Conservation (phyloP, 371 early-diverging fungal genomes). For the Lichtheimia corymbifera region DNA sequence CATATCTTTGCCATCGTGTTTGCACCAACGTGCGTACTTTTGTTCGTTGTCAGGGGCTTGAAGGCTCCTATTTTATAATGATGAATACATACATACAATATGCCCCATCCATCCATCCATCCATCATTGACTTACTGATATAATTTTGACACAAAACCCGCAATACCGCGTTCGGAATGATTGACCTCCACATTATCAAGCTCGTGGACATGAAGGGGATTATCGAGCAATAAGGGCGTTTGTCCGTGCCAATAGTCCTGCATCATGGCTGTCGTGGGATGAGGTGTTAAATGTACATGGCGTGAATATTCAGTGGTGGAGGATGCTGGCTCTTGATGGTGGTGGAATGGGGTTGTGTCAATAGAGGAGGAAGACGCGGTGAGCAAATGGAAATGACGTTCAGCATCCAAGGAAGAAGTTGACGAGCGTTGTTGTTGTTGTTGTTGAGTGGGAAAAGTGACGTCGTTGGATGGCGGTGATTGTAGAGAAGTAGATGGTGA, state of each 20-base stretch:
- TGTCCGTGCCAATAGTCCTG: constrained; percentile 19
- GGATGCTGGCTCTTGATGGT: too few species aligned
- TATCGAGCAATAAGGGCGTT: constrained; percentile 8
- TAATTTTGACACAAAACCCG: constrained; percentile 51
- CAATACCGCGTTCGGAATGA: constrained; percentile 44
- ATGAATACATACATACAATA: too few species aligned
- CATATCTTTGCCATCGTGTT: constrained; percentile 48
- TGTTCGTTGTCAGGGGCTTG: constrained; percentile 37
- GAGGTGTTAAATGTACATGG: background rate
- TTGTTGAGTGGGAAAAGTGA: background rate
- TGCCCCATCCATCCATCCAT: too few species aligned
- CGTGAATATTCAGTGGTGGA: too few species aligned
- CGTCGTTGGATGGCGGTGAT: constrained; percentile 1
- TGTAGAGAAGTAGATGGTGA: constrained; percentile 9
- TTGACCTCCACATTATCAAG: constrained; percentile 13
- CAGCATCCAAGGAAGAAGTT: constrained; percentile 1
- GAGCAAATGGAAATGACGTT: constrained; percentile 7
- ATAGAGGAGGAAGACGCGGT: constrained; percentile 2
- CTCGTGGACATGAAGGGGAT: background rate
- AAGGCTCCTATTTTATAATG: constrained; percentile 28
- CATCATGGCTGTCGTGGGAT: constrained; percentile 6
- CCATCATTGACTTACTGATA: constrained; percentile 35
- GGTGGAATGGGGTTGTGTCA: background rate
- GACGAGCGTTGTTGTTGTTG: background rate
- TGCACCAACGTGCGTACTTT: constrained; percentile 48